Percentiles rank a stretch among this genome's conserved stretches.
Conservation (phyloP, 192 early-diverging fungal genomes). For the Linnemannia zychae region DNA sequence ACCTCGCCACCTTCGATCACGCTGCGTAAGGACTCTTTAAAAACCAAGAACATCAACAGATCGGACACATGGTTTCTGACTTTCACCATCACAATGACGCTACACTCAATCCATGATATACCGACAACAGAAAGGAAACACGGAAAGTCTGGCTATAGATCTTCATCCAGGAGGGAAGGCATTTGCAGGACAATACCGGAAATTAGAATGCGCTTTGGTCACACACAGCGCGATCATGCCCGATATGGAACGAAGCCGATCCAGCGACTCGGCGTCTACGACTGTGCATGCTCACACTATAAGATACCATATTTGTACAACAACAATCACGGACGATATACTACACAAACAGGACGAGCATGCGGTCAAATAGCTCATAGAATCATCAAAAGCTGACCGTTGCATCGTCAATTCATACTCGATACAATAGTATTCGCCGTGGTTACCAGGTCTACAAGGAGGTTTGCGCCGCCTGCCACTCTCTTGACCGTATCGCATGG, state of each 20-base stretch:
- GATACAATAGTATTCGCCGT: slow-evolving; percentile 85
- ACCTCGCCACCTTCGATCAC: slow-evolving; percentile 92
- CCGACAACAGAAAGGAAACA: not conserved
- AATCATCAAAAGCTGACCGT: not conserved
- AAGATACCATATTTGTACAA: no score
- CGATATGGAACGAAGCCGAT: not conserved
- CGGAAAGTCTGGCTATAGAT: not conserved
- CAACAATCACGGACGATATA: no score
- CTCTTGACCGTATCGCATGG: slow-evolving; percentile 93
- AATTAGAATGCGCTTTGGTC: not conserved
- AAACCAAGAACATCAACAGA: not conserved
- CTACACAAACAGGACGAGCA: no score
- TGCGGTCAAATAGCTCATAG: not conserved
- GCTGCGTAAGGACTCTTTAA: slow-evolving; percentile 73
- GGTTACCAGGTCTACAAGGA: slow-evolving; percentile 99
- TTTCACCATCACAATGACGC: not conserved
- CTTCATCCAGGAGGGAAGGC: not conserved
- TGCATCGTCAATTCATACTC: not conserved
- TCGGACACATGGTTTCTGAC: not conserved
- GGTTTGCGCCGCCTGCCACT: slow-evolving; percentile 97
- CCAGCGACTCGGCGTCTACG: not conserved
- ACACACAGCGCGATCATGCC: not conserved
- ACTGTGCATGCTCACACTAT: not conserved
- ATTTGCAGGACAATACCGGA: not conserved
- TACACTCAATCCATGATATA: not conserved